Evolutionary conservation across 768 basidiomycete species (phyloP), one percentile per base, ranked within the genome.

Genomic region (Galerina sulciceps): DNA sequence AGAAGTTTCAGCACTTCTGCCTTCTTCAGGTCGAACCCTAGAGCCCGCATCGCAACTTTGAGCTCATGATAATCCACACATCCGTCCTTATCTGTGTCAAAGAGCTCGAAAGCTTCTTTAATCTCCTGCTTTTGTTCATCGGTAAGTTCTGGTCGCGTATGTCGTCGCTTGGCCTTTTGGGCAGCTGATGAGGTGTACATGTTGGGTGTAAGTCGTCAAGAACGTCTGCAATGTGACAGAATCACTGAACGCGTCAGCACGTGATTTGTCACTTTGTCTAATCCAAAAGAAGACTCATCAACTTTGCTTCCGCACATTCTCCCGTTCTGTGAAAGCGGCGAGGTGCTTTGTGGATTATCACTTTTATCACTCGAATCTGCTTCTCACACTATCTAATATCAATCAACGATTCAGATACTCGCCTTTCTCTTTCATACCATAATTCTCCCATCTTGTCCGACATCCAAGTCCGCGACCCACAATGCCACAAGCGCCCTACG

Each of bases 1-100:
- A 99, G 79, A 26, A 98, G 82, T 74, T 98, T 99, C 65, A 99
- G 78, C 42, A 99, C 96, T 74, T 99, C 97, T 0, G 94, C 94
- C 78, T 99, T 99, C 81, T 99, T 99, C 77, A 97, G 73, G 73
- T 99, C 97, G 71, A 99, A 99, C 1, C 97, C 97, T 58, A 99
- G 77, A 1, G 97, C 97, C 44, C 97, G 85, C 93, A 99, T 96
- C 51, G 96, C 95, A 68, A 99, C 97, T 75, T 99, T 99, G 67
- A 99, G 84, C 72, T 99, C 97, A 77, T 99, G 97, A 76, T 99
- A 99, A 77, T 98, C 97, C 56, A 99, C 81, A 51, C 84, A 87
- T 35, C 93, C 93, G 69, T 99, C 97, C 80, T 98, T 97, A 83
- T 99, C 97, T 44, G 95, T 93, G 77, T 99, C 97, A 71, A 99